Evolutionary conservation across 2,329 filamentous ascomycete species (phyloP).

Genomic region (Colletotrichum sansevieriae): DNA sequence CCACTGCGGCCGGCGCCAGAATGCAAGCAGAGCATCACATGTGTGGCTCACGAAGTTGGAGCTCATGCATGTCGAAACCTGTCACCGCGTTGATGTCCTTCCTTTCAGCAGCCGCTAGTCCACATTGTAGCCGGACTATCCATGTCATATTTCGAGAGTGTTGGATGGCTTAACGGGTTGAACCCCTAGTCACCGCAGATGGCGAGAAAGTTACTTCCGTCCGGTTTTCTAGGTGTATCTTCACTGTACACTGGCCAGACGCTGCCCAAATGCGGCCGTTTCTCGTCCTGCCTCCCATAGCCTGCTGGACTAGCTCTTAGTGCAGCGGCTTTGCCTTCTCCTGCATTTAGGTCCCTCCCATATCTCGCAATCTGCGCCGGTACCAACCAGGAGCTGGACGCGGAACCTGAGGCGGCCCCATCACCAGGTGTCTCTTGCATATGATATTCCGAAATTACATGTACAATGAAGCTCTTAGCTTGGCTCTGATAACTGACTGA

Average conservation of each 20-base stretch:
- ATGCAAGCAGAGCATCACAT: slow-evolving; percentile 17
- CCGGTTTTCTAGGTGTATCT: background rate
- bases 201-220: slow-evolving; percentile 31
- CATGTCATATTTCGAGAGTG: slow-evolving; percentile 29
- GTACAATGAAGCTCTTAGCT: slow-evolving; percentile 38
- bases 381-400: slow-evolving; percentile 45
- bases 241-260: slow-evolving; percentile 6
- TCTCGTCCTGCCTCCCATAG: slow-evolving; percentile 14
- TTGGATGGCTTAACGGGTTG: slow-evolving; percentile 30
- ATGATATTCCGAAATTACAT: slow-evolving; percentile 52
- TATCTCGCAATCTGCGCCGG: slow-evolving; percentile 18
- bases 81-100: slow-evolving; percentile 39
- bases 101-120: slow-evolving; percentile 34
- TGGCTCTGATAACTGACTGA: slow-evolving; percentile 52
- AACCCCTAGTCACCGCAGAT: slow-evolving; percentile 31
- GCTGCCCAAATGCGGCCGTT: slow-evolving; percentile 38
- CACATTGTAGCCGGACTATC: slow-evolving; percentile 7
- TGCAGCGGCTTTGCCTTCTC: slow-evolving; percentile 10
- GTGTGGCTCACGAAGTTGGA: slow-evolving; percentile 21
- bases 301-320: slow-evolving; percentile 17
- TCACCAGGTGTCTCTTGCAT: slow-evolving; percentile 51
- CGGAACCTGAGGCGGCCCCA: slow-evolving; percentile 48
- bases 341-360: slow-evolving; percentile 21
- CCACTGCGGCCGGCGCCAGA: slow-evolving; percentile 23
- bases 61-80: slow-evolving; percentile 35